Evolutionary conservation across 2,329 filamentous ascomycete species (phyloP), one percentile per base, ranked within the genome.

Genomic region (Cytospora paraplurivora): DNA sequence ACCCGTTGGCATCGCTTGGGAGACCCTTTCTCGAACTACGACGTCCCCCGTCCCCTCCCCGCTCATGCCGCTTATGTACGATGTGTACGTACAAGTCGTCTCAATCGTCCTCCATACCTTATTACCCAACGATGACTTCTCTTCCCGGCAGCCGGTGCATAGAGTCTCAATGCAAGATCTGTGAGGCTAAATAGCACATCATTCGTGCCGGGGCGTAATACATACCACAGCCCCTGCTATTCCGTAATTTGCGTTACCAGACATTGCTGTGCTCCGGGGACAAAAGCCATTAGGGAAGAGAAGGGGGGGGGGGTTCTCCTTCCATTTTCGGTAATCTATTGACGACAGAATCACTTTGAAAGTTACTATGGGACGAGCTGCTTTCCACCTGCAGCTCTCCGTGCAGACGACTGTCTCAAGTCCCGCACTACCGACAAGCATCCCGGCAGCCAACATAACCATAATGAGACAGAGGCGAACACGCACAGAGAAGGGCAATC

Each of bases 311-410:
- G 33, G 38, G 32, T 32, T 35, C 59, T 55, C 51, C 51, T 61
- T 51, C 49, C 59, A 61, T 55, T 61, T 33, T 61, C 59, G 59
- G 59, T 55, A 61, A 61, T 61, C 50, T 61, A 61, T 41, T 61
- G 27, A 44, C 41, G 41, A 44, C 41, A 44, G 58, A 35, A 52
- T 38, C 58, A 61, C 32, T 55, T 38, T 61, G 51, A 44, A 38
- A 52, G 58, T 49, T 27, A 27, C 58, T 32, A 55, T 37, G 58
- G 57, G 57, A 59, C 34, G 34, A 61, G 49, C 55, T 50, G 51
- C 35, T 49, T 38, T 54, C 21, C 51, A 55, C 58, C 51, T 61
- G 58, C 58, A 55, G 37, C 27, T 55, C 53, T 54, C 58, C 58
- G 58, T 19, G 32, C 58, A 61, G 32, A 32, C 38, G 19, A 49